Evolutionary conservation across 257 asterid genomes (phyloP).

Genomic region (Fraxinus excelsior): DNA sequence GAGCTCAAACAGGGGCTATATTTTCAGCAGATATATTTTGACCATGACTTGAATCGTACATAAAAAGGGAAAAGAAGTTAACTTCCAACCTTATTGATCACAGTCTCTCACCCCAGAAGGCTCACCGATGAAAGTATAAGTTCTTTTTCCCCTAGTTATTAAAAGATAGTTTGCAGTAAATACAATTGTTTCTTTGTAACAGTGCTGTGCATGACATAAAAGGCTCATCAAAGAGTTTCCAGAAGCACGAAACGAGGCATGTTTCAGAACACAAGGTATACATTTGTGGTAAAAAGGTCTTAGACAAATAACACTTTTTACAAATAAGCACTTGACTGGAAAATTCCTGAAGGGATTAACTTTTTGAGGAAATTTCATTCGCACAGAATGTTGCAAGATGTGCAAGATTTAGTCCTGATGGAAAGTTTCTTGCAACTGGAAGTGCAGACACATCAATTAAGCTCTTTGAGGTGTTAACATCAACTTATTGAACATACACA

Average conservation of each 20-base stretch:
- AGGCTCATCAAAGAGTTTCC: constrained; percentile 67
- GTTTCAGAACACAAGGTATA: constrained; percentile 90
- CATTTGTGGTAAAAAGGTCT: constrained; percentile 20
- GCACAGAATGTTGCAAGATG: constrained; percentile 73
- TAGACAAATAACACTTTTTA: constrained; percentile 16
- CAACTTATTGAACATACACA: constrained; percentile 8
- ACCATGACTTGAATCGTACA: neutral
- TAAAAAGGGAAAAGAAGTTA: neutral
- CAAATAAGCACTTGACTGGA: constrained; percentile 11
- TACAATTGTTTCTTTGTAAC: constrained; percentile 21
- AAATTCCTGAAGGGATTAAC: constrained; percentile 23
- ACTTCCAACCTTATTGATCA: neutral
- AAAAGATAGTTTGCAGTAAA: constrained; percentile 16
- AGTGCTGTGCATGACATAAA: constrained; percentile 58
- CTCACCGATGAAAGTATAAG: neutral
- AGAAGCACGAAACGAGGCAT: constrained; percentile 74
- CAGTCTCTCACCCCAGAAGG: constrained; percentile 6
- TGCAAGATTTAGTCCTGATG: constrained; percentile 89
- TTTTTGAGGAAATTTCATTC: constrained; percentile 17
- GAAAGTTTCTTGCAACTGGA: constrained; percentile 86
- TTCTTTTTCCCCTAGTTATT: constrained; percentile 5
- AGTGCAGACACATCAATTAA: constrained; percentile 86
- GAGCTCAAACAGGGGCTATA: too few relatives aligned
- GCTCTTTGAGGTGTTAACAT: constrained; percentile 63
- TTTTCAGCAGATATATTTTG: neutral